These are phyloP conservation scores for Lathyrus oleraceus DNA, from an alignment of 306 rosid species.

Conservation along the genomic window DNA sequence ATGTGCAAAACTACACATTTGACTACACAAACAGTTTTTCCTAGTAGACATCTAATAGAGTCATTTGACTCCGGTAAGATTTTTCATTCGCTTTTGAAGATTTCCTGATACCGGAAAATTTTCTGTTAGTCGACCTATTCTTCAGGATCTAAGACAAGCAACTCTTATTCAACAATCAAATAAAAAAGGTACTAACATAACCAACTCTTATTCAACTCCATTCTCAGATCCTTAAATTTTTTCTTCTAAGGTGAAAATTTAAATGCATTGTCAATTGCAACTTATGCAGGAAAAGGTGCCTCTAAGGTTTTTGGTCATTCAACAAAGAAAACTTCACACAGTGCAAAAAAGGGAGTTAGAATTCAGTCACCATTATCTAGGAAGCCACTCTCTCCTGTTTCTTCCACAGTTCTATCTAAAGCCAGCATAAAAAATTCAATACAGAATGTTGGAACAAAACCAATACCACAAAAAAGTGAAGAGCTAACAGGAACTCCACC, in stretches of 20 bases:
- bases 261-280: neutral
- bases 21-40: conserved; percentile 36
- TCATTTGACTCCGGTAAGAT: conserved; percentile 52
- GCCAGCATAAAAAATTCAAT: conserved; percentile 40
- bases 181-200: conserved; percentile 40
- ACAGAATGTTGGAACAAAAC: neutral
- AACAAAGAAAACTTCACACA: conserved; percentile 29
- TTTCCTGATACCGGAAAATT: conserved; percentile 38
- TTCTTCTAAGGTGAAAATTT: neutral
- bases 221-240: conserved; percentile 45
- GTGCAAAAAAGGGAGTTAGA: conserved; percentile 36
- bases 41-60: conserved; percentile 44
- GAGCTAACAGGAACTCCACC: conserved; percentile 48
- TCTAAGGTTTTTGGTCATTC: conserved; percentile 40
- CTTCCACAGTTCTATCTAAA: conserved; percentile 40
- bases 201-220: conserved; percentile 39
- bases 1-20: conserved; percentile 60
- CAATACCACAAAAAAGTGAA: conserved; percentile 21
- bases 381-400: conserved; percentile 65
- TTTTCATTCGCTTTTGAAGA: neutral
- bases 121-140: conserved; percentile 56
- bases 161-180: conserved; percentile 43
- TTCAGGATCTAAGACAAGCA: conserved; percentile 51
- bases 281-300: conserved; percentile 44
- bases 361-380: conserved; percentile 40